These are phyloP conservation scores for Metschnikowia similis DNA, from an alignment of 805 yeast genomes.

Conservation along the genomic window DNA sequence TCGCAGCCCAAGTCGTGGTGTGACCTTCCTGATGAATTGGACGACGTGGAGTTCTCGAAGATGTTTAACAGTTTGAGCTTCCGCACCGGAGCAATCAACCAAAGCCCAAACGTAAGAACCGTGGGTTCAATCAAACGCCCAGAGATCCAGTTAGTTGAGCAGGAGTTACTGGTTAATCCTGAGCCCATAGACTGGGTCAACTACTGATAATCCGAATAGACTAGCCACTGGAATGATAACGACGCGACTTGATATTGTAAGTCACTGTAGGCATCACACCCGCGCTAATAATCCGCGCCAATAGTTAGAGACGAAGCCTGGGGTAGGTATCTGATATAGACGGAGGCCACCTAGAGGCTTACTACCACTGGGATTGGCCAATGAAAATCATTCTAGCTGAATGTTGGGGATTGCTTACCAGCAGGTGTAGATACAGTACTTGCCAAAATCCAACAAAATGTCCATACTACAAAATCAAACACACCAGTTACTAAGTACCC, in stretches of 20 bases:
- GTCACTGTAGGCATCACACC: no score
- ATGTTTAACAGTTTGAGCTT: slow-evolving; percentile 13
- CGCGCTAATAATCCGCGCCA: no score
- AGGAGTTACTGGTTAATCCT: slow-evolving; percentile 10
- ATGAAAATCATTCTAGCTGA: no score
- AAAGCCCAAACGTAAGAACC: background rate
- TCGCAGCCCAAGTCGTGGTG: slow-evolving; percentile 31
- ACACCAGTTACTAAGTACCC: no score
- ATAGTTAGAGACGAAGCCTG: no score
- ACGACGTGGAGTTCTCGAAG: slow-evolving; percentile 24
- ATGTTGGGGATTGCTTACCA: no score
- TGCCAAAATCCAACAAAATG: no score
- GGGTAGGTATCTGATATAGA: no score
- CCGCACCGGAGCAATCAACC: slow-evolving; percentile 3
- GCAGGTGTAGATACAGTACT: no score
- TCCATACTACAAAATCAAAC: no score
- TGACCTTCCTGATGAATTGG: slow-evolving; percentile 24
- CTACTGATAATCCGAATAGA: slow-evolving; percentile 3
- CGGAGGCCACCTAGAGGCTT: no score
- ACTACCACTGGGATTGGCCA: no score
- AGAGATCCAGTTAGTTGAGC: slow-evolving; percentile 11
- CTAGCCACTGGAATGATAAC: background rate
- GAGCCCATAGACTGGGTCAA: slow-evolving; percentile 9
- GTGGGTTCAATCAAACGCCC: background rate
- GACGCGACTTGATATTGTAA: background rate